Percentiles rank a stretch among this genome's conserved stretches.
Evolutionary conservation across 441 rosid genomes (phyloP).

Genomic region (Euphorbia celastroides): DNA sequence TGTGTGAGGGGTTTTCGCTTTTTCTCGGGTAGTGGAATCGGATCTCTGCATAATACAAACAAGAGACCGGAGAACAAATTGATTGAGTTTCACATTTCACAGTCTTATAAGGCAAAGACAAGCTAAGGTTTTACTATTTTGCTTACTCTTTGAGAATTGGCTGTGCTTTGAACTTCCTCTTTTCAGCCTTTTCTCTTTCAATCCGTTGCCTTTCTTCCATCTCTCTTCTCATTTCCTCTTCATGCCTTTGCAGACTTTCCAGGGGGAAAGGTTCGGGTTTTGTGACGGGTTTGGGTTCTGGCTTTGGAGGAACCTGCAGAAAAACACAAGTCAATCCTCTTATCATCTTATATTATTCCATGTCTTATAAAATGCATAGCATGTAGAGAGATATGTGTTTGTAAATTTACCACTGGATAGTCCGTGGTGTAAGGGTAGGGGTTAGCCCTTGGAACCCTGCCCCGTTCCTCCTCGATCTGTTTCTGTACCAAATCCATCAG

Average conservation of each 20-base stretch:
- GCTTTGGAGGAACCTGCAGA: slow-evolving; percentile 69
- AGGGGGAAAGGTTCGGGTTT: slow-evolving; percentile 83
- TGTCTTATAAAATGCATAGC: not conserved
- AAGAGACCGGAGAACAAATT: not conserved
- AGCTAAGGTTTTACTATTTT: no score
- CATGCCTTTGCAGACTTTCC: slow-evolving; percentile 84
- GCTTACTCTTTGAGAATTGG: slow-evolving; percentile 74
- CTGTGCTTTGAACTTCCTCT: slow-evolving; percentile 76
- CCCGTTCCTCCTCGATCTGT: slow-evolving; percentile 66
- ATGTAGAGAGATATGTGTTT: not conserved
- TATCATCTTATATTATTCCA: not conserved
- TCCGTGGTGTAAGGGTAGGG: slow-evolving; percentile 98
- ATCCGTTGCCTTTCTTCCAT: slow-evolving; percentile 64
- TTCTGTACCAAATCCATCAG: slow-evolving; percentile 50
- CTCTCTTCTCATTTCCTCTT: slow-evolving; percentile 82
- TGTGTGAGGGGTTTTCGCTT: slow-evolving; percentile 80
- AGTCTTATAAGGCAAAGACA: not conserved
- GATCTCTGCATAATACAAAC: slow-evolving; percentile 48
- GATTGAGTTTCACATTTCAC: no score
- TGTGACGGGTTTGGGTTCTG: slow-evolving; percentile 80
- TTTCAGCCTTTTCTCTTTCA: slow-evolving; percentile 71
- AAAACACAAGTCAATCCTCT: not conserved
- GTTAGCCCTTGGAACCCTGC: slow-evolving; percentile 69
- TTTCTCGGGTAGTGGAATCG: slow-evolving; percentile 85
- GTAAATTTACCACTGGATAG: slow-evolving; percentile 73